Evolutionary conservation across 192 early-diverging fungal genomes (phyloP).

Genomic region (Podila verticillata): DNA sequence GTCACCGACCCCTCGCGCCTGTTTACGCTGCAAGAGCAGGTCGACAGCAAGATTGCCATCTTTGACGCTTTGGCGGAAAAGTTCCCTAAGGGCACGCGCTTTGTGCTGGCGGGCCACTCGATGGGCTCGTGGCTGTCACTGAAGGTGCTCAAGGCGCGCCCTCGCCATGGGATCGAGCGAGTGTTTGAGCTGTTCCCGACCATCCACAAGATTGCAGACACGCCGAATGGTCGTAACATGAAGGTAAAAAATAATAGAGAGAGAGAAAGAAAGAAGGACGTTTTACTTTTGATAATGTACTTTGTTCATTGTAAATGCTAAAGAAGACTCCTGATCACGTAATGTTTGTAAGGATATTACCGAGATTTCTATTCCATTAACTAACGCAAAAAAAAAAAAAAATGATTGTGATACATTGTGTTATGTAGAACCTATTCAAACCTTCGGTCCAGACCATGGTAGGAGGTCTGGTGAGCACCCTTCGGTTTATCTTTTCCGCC

Average conservation of each 20-base stretch:
- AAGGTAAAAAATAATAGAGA: slow-evolving; percentile 52
- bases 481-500: slow-evolving; percentile 47
- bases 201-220: slow-evolving; percentile 77
- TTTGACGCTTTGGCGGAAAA: slow-evolving; percentile 62
- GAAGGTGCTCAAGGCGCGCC: slow-evolving; percentile 65
- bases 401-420: background rate
- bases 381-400: background rate
- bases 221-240: slow-evolving; percentile 75
- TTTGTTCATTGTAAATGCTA: too few relatives aligned
- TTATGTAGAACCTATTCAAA: slow-evolving; percentile 28
- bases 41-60: slow-evolving; percentile 72
- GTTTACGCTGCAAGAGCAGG: slow-evolving; percentile 68
- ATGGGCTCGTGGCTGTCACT: slow-evolving; percentile 70
- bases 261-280: background rate
- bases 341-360: too few relatives aligned
- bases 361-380: background rate
- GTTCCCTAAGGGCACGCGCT: slow-evolving; percentile 56
- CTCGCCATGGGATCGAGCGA: slow-evolving; percentile 68
- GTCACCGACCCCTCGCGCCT: slow-evolving; percentile 22
- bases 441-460: slow-evolving; percentile 27
- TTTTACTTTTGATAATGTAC: too few relatives aligned
- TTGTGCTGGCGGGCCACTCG: slow-evolving; percentile 72
- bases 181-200: slow-evolving; percentile 84
- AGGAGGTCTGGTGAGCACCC: slow-evolving; percentile 33
- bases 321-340: too few relatives aligned